Percentiles rank a stretch among this genome's conserved stretches.
These are phyloP conservation scores for Pythium chondricola DNA, from an alignment of 352 stramenopile species.

Conservation along the genomic window DNA sequence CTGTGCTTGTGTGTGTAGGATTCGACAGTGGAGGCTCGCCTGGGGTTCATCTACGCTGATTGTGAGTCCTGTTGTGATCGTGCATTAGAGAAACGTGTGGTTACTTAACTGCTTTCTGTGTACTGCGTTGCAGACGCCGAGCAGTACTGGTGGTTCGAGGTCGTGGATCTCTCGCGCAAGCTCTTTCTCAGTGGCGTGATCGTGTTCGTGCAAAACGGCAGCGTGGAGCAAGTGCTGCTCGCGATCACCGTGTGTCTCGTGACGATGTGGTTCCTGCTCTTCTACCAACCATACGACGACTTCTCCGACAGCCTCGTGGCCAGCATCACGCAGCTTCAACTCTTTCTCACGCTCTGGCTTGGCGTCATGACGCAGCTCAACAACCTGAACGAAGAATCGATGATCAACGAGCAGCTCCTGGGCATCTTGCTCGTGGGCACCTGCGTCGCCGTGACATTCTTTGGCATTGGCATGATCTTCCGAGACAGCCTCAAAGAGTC, in stretches of 20 bases:
- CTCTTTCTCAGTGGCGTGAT: constrained; percentile 71
- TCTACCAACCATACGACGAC: constrained; percentile 68
- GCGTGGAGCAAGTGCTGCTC: constrained; percentile 60
- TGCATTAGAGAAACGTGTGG: no score
- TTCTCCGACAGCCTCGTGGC: constrained; percentile 67
- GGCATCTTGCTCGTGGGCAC: constrained; percentile 58
- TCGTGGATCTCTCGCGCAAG: constrained; percentile 71
- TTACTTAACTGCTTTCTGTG: no score
- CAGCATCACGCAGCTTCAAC: constrained; percentile 68
- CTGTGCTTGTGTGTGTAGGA: constrained; percentile 26
- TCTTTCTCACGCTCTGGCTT: constrained; percentile 80
- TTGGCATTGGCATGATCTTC: constrained; percentile 56
- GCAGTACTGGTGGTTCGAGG: constrained; percentile 79
- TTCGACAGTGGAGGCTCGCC: constrained; percentile 50
- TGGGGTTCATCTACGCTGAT: constrained; percentile 77
- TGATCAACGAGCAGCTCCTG: constrained; percentile 58
- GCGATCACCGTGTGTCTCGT: constrained; percentile 58
- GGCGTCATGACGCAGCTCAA: constrained; percentile 71
- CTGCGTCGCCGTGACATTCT: constrained; percentile 54
- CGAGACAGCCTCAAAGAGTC: constrained; percentile 47
- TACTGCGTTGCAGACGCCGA: constrained; percentile 33
- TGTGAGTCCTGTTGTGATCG: constrained; percentile 30
- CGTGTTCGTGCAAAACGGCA: constrained; percentile 66
- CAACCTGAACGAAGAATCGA: constrained; percentile 45
- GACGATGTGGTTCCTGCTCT: constrained; percentile 76